A percentile compares a stretch with the other conserved stretches of the same genome.
Conservation (phyloP, 352 stramenopile species). For the Phytophthora kernoviae region DNA sequence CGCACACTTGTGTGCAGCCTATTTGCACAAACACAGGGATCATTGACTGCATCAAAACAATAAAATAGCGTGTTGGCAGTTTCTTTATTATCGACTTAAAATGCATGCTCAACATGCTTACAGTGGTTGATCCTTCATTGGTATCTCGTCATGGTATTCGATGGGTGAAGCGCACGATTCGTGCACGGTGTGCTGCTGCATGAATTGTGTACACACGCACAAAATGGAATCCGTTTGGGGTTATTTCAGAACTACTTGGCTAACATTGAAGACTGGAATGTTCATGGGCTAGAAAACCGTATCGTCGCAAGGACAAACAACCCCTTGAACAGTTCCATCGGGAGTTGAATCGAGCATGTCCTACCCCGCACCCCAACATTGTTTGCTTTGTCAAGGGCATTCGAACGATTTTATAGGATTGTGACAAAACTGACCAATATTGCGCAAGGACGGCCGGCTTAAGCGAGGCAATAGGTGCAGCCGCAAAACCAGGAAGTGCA, state of each 20-base stretch:
- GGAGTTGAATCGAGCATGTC: conserved; percentile 1
- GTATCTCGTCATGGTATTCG: background rate
- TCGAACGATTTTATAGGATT: background rate
- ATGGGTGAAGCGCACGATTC: background rate
- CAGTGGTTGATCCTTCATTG: background rate
- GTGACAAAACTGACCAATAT: background rate
- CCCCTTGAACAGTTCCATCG: conserved; percentile 4
- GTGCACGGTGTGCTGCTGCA: background rate
- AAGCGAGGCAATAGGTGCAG: background rate
- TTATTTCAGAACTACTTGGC: background rate
- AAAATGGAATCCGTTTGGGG: conserved; percentile 3
- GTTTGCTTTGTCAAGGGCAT: background rate
- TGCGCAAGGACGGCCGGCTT: background rate
- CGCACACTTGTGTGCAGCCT: conserved; percentile 3
- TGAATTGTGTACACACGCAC: background rate
- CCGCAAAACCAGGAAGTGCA: background rate
- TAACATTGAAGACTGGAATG: conserved; percentile 7
- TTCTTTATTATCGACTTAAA: background rate
- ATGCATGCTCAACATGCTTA: background rate
- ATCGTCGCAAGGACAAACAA: conserved; percentile 8
- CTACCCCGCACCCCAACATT: background rate
- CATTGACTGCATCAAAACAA: background rate
- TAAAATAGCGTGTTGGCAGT: no score
- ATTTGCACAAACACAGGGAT: background rate
- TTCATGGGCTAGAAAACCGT: conserved; percentile 2